Percentiles rank a stretch among this genome's conserved stretches.
These are phyloP conservation scores for Colletotrichum truncatum DNA, from an alignment of 2,329 filamentous ascomycete species.

Conservation along the genomic window DNA sequence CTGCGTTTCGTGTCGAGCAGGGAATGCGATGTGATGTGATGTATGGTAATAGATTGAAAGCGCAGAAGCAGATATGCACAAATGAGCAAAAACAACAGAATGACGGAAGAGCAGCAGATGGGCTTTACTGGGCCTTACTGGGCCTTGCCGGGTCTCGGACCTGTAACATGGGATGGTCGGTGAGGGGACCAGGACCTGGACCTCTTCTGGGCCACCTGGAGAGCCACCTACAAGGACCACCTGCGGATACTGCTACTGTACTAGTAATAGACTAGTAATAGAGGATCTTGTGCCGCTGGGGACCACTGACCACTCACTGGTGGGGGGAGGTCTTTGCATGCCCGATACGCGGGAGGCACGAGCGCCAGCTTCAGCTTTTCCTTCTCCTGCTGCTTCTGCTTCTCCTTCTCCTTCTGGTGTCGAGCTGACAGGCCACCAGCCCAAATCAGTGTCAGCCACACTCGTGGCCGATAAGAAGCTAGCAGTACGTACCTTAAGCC, in stretches of 20 bases:
- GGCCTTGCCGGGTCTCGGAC: neutral
- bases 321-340: too few species aligned
- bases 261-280: too few species aligned
- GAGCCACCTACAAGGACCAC: neutral
- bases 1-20: conserved; percentile 13
- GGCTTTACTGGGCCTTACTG: neutral
- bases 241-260: neutral
- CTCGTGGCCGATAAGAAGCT: too few species aligned
- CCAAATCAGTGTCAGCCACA: too few species aligned
- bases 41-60: neutral
- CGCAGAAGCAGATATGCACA: neutral
- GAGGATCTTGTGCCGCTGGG: too few species aligned
- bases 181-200: neutral
- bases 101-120: conserved; percentile 15
- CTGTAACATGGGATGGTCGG: conserved; percentile 4
- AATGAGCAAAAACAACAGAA: conserved; percentile 1
- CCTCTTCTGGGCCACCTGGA: too few species aligned
- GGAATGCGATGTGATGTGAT: conserved; percentile 5
- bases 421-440: too few species aligned
- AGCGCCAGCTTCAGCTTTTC: neutral
- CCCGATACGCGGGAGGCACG: conserved; percentile 1
- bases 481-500: too few species aligned
- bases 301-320: too few species aligned
- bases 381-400: neutral
- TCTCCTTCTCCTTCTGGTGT: too few species aligned